Evolutionary conservation across 2,329 filamentous ascomycete species (phyloP), one percentile per base, ranked within the genome.

Genomic region (Pestalotiopsis sp.): DNA sequence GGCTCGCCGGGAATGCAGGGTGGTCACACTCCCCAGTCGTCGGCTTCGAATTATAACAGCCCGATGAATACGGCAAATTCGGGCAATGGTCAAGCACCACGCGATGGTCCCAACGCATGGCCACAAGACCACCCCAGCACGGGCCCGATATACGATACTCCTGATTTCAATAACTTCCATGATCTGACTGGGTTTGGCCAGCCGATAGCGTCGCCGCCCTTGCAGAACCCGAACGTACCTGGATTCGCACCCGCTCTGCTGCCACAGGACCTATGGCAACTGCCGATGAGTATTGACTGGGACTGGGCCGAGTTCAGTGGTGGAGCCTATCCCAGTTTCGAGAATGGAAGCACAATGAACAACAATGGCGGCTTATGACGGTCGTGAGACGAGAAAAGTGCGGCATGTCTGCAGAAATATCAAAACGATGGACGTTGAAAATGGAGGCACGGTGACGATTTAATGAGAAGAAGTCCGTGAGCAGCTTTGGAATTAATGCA

Each of bases 201-300:
- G 71, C 73, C 77, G 6, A 72, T 70, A 66, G 76, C 68, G 61
- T 79, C 71, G 52, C 76, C 71, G 64, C 71, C 69, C 71, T 56
- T 76, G 76, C n/a, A 76, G 71, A 65, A 71, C 81, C 68, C 76
- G 77, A 67, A 85, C 79, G 68, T 79, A 78, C 39, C 77, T 78
- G 13, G 70, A 76, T 94, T 95, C 76, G 91, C 95, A 73, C 92
- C 95, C 73, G 95, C 95, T 0, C 92, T 97, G 75, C 89, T 98
- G 25, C 95, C 96, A 4, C 94, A 95, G 75, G 96, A 98, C 80
- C 81, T 98, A 31, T 99, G 96, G 90, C 92, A 95, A 79, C 91
- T 98, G 88, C 95, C 95, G 1, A 97, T 97, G 91, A 97, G 93
- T 2, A 86, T 98, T 25, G 95, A 98, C 77, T 98, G 95, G 94